Conservation (phyloP, 176 grass and related monocot species). For the Oryza rufipogon region DNA sequence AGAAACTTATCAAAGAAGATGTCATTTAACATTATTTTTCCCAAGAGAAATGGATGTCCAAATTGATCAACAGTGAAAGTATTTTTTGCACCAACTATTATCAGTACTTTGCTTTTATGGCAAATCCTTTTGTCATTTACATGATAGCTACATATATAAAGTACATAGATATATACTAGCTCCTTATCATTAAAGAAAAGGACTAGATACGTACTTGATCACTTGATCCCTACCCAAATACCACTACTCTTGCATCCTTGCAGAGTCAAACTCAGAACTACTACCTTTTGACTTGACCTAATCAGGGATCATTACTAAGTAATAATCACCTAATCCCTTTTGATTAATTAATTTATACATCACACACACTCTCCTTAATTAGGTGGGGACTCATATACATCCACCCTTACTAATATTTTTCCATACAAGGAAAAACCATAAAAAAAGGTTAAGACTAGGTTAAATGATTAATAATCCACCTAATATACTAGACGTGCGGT, state of each 20-base stretch:
- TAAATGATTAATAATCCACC: conserved; percentile 28
- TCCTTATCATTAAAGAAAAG: conserved; percentile 1
- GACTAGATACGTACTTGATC: not conserved
- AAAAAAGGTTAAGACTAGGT: conserved; percentile 26
- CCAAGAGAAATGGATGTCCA: not conserved
- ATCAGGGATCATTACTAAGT: conserved; percentile 4
- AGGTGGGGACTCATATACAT: conserved; percentile 9
- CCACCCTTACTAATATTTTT: not conserved
- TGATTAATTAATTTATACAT: conserved; percentile 32
- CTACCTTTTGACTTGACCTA: not conserved
- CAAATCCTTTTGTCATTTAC: not conserved
- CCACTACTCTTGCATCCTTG: not conserved
- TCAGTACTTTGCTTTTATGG: conserved; percentile 7
- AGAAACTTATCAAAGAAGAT: not conserved
- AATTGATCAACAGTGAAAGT: not conserved
- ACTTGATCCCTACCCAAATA: conserved; percentile 3
- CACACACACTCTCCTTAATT: conserved; percentile 25
- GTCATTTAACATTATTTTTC: not conserved
- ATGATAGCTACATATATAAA: not conserved
- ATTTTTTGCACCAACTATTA: not conserved
- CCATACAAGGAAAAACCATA: conserved; percentile 24
- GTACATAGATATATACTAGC: not conserved
- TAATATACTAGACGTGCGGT: not conserved
- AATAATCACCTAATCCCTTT: not conserved
- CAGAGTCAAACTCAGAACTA: conserved; percentile 14